Percentiles rank a stretch among this genome's conserved stretches.
Evolutionary conservation across 106 monocot genomes (phyloP).

Genomic region (Dendrobium officinale): DNA sequence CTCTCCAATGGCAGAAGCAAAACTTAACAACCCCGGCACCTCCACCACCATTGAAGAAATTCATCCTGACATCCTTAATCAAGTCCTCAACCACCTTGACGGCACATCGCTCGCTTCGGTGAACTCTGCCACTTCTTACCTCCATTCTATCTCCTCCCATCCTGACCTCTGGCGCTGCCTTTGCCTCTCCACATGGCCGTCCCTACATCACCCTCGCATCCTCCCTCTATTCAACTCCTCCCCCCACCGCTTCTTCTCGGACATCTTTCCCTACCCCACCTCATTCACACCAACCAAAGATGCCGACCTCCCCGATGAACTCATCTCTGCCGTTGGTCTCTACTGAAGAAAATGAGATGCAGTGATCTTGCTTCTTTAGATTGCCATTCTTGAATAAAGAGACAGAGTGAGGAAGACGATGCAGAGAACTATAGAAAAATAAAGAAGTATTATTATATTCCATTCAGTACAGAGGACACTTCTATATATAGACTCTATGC

Average conservation of each 20-base stretch:
- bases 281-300: background rate
- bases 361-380: too few species aligned
- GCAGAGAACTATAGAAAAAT: too few species aligned
- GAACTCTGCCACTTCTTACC: slow-evolving; percentile 34
- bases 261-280: slow-evolving; percentile 29
- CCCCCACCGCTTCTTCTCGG: slow-evolving; percentile 40
- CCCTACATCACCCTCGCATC: slow-evolving; percentile 33
- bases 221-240: slow-evolving; percentile 9
- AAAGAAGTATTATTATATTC: too few species aligned
- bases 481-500: too few species aligned
- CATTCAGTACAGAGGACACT: too few species aligned
- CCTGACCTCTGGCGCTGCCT: slow-evolving; percentile 44
- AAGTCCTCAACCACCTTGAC: slow-evolving; percentile 48
- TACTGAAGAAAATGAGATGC: too few species aligned
- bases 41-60: slow-evolving; percentile 46
- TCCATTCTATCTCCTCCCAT: slow-evolving; percentile 39
- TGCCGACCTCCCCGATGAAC: slow-evolving; percentile 1
- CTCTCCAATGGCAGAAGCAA: background rate
- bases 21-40: background rate
- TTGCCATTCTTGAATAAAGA: too few species aligned
- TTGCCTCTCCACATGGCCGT: slow-evolving; percentile 64
- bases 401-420: too few species aligned
- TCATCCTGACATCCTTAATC: slow-evolving; percentile 50
- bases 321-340: slow-evolving; percentile 72
- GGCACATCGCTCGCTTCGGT: slow-evolving; percentile 53